Conservation (phyloP, 768 basidiomycete species). For the Rhodotorula diobovata region DNA sequence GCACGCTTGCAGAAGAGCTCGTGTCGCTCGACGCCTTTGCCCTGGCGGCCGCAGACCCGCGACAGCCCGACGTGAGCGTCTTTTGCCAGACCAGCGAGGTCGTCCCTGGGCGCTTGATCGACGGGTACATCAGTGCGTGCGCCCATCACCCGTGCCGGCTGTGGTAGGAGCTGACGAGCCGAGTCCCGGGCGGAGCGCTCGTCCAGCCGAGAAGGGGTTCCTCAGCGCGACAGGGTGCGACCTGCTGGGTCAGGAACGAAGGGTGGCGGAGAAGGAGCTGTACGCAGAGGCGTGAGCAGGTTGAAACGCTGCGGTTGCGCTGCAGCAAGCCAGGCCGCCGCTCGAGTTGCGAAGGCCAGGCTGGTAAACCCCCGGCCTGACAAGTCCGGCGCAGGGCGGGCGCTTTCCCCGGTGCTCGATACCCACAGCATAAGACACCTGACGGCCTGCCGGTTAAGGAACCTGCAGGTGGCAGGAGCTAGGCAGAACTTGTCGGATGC, state of each 20-base stretch:
- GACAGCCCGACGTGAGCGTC: background rate
- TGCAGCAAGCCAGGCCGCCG: too few species aligned
- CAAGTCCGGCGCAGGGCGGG: too few species aligned
- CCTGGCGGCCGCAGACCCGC: background rate
- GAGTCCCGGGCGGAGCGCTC: rapidly evolving
- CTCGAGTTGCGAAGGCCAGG: too few species aligned
- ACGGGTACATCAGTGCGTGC: conserved; percentile 4
- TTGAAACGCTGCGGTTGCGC: too few species aligned
- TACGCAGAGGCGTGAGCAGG: background rate
- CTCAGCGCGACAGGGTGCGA: background rate
- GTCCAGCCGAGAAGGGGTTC: conserved; percentile 3
- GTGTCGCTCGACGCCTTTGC: conserved; percentile 1
- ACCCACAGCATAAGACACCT: too few species aligned
- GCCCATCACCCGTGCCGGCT: too few species aligned
- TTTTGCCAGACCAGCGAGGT: background rate
- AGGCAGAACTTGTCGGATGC: too few species aligned
- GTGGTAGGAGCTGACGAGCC: background rate
- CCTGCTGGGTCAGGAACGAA: background rate
- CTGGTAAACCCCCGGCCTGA: too few species aligned
- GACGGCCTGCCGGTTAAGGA: too few species aligned
- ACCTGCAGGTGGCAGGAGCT: too few species aligned
- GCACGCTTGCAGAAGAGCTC: background rate
- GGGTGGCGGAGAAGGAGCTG: background rate
- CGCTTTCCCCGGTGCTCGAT: too few species aligned
- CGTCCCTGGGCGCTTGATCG: background rate